Evolutionary conservation across 148 eudicot genomes (phyloP), one percentile per base, ranked within the genome.

Genomic region (Beta vulgaris): DNA sequence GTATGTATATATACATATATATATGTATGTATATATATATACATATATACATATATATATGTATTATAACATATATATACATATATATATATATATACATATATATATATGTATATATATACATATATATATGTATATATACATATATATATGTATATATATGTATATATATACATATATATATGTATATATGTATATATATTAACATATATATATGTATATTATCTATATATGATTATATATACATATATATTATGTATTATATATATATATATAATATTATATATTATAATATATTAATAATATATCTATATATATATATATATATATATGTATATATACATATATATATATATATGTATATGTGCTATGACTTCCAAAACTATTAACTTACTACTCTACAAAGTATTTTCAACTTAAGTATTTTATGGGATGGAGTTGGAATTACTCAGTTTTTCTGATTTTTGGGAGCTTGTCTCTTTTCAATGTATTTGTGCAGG

Each of bases 81-180:
- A 60, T 29, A 9, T 60, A 60, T 60, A 9, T 60, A 60, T 60
- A 9, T 60, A 60, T 60, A 60, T 60, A 60, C 28, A 60, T 60
- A 28, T 60, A 60, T 60, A 4, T 60, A 8, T 60, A 28, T 49
- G 13, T 49, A 49, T 49, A 11, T 49, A 49, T 49, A 19, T 49
- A 19, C 13, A 15, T 49, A 19, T 49, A 15, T 49, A 15, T 49
- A 19, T 49, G 55, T 11, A 19, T 49, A 15, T 49, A 19, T 49
- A 11, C 13, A 11, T 49, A 12, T 49, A 11, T 49, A 11, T 49
- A 49, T 49, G n/a, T 49, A 49, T 49, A 11, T 49, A 49, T 49
- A 11, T 19, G 13, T 49, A 49, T 19, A 11, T 49, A 49, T 19
- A 11, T 49, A 49, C 14, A 11, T 19, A 11, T 19, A 49, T 19